These are phyloP conservation scores for Neospermospora avenae DNA, from an alignment of 2,329 filamentous ascomycete species.

Conservation along the genomic window DNA sequence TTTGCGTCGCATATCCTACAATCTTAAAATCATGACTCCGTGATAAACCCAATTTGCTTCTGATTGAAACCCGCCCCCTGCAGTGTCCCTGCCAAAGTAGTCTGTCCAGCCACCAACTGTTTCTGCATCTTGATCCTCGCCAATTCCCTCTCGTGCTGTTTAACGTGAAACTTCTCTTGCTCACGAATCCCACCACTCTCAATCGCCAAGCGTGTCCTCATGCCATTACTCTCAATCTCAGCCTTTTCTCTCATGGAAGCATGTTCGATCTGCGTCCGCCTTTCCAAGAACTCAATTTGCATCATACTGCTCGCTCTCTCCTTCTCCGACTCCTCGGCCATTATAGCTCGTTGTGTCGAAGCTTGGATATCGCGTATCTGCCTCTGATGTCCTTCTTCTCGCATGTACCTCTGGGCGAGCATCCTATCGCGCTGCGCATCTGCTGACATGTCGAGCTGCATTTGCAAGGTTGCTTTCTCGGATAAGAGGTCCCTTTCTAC, in stretches of 20 bases:
- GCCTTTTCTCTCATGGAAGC: background rate
- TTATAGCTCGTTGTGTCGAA: constrained; percentile 2
- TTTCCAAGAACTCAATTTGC: constrained; percentile 13
- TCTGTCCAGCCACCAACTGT: constrained; percentile 8
- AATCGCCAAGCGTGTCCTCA: constrained; percentile 26
- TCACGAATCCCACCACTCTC: background rate
- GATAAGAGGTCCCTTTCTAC: constrained; percentile 7
- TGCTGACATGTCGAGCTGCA: constrained; percentile 9
- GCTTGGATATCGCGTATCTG: constrained; percentile 9
- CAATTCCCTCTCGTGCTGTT: constrained; percentile 17
- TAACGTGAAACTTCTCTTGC: constrained; percentile 16
- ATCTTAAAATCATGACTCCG: background rate
- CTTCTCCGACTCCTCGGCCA: constrained; percentile 10
- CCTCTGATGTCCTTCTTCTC: constrained; percentile 8
- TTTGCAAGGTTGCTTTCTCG: constrained; percentile 5
- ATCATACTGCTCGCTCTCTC: constrained; percentile 8
- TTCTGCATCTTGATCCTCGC: constrained; percentile 20
- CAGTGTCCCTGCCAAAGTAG: constrained; percentile 8
- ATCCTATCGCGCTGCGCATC: constrained; percentile 3
- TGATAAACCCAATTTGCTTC: constrained; percentile 21
- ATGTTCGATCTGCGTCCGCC: background rate
- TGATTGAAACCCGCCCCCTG: constrained; percentile 6
- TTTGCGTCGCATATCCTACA: no score
- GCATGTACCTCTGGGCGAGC: background rate
- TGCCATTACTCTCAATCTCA: constrained; percentile 11